A percentile compares a stretch with the other conserved stretches of the same genome.
phyloP scores from a whole-genome alignment of 805 yeast genomes.

The Wickerhamiella brachini region DNA sequence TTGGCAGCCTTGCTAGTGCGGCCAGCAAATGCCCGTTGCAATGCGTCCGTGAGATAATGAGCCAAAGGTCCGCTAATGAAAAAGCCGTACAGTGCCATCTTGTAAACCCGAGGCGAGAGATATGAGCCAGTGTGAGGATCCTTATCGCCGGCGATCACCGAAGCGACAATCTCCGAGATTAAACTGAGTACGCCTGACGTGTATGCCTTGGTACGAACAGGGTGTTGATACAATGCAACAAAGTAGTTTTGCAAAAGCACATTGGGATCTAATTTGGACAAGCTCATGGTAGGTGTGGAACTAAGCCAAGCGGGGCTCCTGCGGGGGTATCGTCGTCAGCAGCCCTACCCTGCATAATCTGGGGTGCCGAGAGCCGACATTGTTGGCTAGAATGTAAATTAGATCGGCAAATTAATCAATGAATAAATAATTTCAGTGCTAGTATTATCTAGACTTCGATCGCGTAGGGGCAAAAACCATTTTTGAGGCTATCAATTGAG shows the following conservation, averaged over 20 bases:
- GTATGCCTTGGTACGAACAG: constrained; percentile 25
- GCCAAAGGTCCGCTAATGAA: constrained; percentile 27
- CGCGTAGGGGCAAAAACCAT: too few species aligned
- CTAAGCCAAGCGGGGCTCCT: neutral
- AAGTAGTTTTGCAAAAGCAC: constrained; percentile 17
- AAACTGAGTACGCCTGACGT: constrained; percentile 27
- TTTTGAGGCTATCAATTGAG: too few species aligned
- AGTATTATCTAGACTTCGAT: too few species aligned
- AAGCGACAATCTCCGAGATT: constrained; percentile 24
- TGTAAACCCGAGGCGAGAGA: constrained; percentile 24
- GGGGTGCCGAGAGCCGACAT: too few species aligned
- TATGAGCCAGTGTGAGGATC: constrained; percentile 24
- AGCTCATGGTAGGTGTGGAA: neutral
- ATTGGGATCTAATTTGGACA: constrained; percentile 1
- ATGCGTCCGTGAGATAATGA: constrained; percentile 23
- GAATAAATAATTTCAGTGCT: too few species aligned
- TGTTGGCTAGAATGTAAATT: too few species aligned
- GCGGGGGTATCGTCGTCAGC: neutral
- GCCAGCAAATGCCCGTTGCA: constrained; percentile 26
- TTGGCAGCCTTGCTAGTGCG: constrained; percentile 19
- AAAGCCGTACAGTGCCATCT: constrained; percentile 28
- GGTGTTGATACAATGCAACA: constrained; percentile 18
- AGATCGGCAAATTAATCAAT: too few species aligned
- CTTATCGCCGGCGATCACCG: constrained; percentile 25
- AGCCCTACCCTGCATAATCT: neutral